Base-by-base conservation (phyloP, 2,329 filamentous ascomycete species). In the Ophiobolus disseminans region DNA sequence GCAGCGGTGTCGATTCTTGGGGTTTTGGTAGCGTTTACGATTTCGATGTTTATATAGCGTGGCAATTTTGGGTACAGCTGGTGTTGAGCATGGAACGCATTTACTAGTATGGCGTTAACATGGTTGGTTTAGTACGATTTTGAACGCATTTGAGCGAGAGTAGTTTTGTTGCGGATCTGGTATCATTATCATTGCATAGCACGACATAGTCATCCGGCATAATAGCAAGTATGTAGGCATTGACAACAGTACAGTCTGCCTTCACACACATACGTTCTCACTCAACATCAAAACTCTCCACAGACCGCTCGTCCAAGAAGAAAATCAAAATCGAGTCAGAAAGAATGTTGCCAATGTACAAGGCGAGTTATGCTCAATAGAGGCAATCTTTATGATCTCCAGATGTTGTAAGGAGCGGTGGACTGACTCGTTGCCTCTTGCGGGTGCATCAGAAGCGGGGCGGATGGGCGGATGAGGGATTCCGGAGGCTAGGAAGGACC, bases 361-460 rank as follows among this genome's bases (percentile, higher is more conserved):
- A n/a, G 13, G 16, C 30, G 16, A 14, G 7, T 14, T 13, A n/a
- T n/a, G n/a, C n/a, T n/a, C n/a, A n/a, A n/a, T 32, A 2, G 13
- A 32, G 8, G 11, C 37, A 2, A 14, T 28, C 16, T 11, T 21
- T 9, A 20, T 22, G n/a, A n/a, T 1, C 17, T 9, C 17, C 34
- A 9, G 11, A 9, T 21, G 11, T 13, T 35, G n/a, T 16, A 2
- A 37, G n/a, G 14, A 37, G 17, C 34, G 34, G 19, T 37, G 26
- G 26, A 9, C 34, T 37, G 34, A 37, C 34, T 37, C 34, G 28
- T 32, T 20, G 16, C 39, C 28, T 32, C 39, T 41, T 34, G 25
- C 22, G 17, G 28, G n/a, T 34, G 19, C 14, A 14, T 13, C 6
- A 19, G 19, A 34, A 34, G 39, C 39, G 39, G 39, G 39, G 39